phyloP scores from a whole-genome alignment of 2,329 filamentous ascomycete species.

The Myriosclerotinia curreyana region DNA sequence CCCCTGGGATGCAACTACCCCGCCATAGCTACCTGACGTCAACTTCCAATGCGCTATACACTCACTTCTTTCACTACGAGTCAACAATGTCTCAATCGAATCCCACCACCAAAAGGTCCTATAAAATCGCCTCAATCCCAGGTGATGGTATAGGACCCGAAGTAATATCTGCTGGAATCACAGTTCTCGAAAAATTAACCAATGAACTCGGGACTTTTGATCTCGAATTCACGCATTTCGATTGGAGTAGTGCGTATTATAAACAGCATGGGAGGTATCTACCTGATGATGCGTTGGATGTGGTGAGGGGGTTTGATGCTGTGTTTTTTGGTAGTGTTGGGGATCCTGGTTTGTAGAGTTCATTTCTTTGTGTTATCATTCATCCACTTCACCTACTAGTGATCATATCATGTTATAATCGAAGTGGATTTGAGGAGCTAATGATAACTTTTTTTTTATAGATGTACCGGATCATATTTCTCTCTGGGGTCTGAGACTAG shows the following conservation, averaged over 20 bases:
- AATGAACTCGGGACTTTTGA: slow-evolving; percentile 55
- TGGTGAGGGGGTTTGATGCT: slow-evolving; percentile 54
- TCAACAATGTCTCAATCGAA: background rate
- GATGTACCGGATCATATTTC: slow-evolving; percentile 65
- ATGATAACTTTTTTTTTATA: slow-evolving; percentile 26
- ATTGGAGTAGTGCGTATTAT: slow-evolving; percentile 59
- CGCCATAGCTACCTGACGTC: background rate
- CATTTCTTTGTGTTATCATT: background rate
- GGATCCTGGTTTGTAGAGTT: slow-evolving; percentile 46
- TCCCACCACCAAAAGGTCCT: slow-evolving; percentile 28
- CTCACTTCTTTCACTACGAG: background rate
- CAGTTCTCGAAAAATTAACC: slow-evolving; percentile 56
- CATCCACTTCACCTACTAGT: background rate
- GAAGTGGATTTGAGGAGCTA: background rate
- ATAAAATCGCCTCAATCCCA: slow-evolving; percentile 58
- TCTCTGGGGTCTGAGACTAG: slow-evolving; percentile 61
- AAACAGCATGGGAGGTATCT: slow-evolving; percentile 58
- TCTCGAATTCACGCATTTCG: slow-evolving; percentile 57
- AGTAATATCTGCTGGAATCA: slow-evolving; percentile 58
- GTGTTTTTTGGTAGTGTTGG: slow-evolving; percentile 61
- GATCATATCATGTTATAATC: background rate
- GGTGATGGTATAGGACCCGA: slow-evolving; percentile 63
- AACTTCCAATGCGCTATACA: background rate
- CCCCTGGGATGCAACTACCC: background rate
- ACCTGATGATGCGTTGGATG: slow-evolving; percentile 54